Evolutionary conservation across 2,329 filamentous ascomycete species (phyloP).

Genomic region (Alternaria triticimaculans): DNA sequence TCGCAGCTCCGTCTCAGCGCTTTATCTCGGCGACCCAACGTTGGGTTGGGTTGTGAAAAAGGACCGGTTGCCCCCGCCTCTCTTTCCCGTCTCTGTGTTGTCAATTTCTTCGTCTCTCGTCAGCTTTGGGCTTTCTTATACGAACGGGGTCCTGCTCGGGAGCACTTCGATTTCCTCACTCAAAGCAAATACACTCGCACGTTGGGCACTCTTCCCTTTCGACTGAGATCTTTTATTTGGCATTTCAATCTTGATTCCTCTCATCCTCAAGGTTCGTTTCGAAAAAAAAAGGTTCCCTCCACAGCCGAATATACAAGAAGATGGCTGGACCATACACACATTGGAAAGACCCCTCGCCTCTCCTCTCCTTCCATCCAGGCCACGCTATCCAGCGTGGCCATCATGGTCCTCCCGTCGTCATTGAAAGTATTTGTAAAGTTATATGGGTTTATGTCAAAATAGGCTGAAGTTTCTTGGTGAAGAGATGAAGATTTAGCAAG

Average conservation of each 20-base stretch:
- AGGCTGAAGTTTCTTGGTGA: slow-evolving; percentile 15
- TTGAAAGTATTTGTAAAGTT: slow-evolving; percentile 15
- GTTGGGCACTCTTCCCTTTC: background rate
- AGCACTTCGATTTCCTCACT: background rate
- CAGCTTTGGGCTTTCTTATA: background rate
- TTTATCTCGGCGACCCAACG: background rate
- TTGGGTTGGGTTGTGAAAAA: background rate
- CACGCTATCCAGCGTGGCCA: slow-evolving; percentile 4
- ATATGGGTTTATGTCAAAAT: slow-evolving; percentile 25
- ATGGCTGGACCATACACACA: background rate
- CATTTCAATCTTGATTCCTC: background rate
- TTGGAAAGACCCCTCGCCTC: background rate
- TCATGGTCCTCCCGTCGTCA: background rate
- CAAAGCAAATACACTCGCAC: background rate
- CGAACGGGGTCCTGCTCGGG: background rate
- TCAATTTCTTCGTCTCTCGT: background rate
- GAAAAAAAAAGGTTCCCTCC: background rate
- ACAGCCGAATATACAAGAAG: slow-evolving; percentile 5
- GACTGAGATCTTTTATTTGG: background rate
- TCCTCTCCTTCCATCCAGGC: background rate
- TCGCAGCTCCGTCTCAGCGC: background rate
- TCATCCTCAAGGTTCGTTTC: background rate
- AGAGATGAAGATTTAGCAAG: slow-evolving; percentile 11
- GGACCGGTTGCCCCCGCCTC: background rate
- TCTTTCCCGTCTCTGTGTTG: background rate